Percentiles rank a stretch among this genome's conserved stretches.
Conservation (phyloP, 768 basidiomycete species). For the Termitomyces sp. region DNA sequence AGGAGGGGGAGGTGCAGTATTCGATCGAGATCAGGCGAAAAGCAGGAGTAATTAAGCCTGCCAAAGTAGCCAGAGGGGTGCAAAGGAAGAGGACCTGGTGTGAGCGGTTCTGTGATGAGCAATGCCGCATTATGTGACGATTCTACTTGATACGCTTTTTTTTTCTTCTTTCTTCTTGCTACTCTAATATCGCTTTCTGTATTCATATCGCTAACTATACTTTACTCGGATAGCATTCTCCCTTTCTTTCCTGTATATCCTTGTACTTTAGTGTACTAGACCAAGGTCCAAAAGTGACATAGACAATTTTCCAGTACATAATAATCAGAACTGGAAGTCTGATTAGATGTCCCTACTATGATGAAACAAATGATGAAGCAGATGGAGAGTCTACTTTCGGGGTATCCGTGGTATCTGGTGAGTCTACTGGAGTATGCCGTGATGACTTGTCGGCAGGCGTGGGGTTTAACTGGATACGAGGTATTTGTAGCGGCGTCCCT, state of each 20-base stretch:
- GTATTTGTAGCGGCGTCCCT: conserved; percentile 44
- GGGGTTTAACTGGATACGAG: conserved; percentile 11
- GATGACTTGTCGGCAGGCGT: not conserved
- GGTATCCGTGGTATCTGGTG: conserved; percentile 7
- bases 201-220: conserved; percentile 1
- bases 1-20: conserved; percentile 27
- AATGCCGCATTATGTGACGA: conserved; percentile 19
- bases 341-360: not conserved
- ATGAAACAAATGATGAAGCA: not conserved
- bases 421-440: conserved; percentile 1
- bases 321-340: not conserved
- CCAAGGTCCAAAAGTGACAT: not conserved
- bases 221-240: not conserved
- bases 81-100: conserved; percentile 11
- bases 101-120: conserved; percentile 16
- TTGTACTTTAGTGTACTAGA: not conserved
- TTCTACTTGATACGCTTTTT: not conserved
- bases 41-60: conserved; percentile 22
- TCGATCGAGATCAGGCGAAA: conserved; percentile 29
- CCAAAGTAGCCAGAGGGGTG: not conserved
- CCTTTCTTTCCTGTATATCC: not conserved
- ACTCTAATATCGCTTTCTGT: not conserved
- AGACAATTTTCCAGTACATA: not conserved
- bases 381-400: conserved; percentile 3
- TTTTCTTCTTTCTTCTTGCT: not conserved